A percentile compares a stretch with the other conserved stretches of the same genome.
Conservation (phyloP, 805 yeast genomes). For the Ogataea chonburiensis region DNA sequence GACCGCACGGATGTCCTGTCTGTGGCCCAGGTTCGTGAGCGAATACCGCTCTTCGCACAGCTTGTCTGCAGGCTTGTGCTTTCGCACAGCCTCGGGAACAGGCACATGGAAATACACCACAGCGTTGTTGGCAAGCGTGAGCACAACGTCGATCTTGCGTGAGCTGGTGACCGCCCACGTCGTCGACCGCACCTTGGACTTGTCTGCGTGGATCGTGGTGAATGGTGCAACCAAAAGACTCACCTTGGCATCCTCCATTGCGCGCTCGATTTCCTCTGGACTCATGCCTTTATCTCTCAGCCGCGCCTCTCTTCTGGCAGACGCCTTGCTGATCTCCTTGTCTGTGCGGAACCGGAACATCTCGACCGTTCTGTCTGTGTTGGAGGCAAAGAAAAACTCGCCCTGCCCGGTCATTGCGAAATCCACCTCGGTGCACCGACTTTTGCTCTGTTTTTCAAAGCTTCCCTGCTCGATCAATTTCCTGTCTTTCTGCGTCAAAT, state of each 20-base stretch:
- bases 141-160: slow-evolving; percentile 55
- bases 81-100: slow-evolving; percentile 56
- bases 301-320: slow-evolving; percentile 74
- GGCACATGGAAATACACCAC: slow-evolving; percentile 64
- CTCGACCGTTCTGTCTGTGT: slow-evolving; percentile 79
- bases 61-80: slow-evolving; percentile 44
- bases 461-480: slow-evolving; percentile 59
- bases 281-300: slow-evolving; percentile 65
- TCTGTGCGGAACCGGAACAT: slow-evolving; percentile 70
- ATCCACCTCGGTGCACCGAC: slow-evolving; percentile 60
- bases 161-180: slow-evolving; percentile 57
- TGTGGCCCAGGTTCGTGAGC: slow-evolving; percentile 80
- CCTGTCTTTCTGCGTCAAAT: slow-evolving; percentile 48
- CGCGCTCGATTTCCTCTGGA: slow-evolving; percentile 57
- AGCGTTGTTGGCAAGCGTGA: slow-evolving; percentile 70
- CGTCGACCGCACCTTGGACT: slow-evolving; percentile 60
- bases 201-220: slow-evolving; percentile 59
- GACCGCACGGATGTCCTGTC: slow-evolving; percentile 83
- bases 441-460: slow-evolving; percentile 73
- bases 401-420: slow-evolving; percentile 44
- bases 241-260: slow-evolving; percentile 46
- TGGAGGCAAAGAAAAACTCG: slow-evolving; percentile 66
- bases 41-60: slow-evolving; percentile 47
- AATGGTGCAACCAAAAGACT: slow-evolving; percentile 66
- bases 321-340: slow-evolving; percentile 77